These are phyloP conservation scores for Fagopyrum homotropicum DNA, from an alignment of 148 eudicot genomes.

Conservation along the genomic window DNA sequence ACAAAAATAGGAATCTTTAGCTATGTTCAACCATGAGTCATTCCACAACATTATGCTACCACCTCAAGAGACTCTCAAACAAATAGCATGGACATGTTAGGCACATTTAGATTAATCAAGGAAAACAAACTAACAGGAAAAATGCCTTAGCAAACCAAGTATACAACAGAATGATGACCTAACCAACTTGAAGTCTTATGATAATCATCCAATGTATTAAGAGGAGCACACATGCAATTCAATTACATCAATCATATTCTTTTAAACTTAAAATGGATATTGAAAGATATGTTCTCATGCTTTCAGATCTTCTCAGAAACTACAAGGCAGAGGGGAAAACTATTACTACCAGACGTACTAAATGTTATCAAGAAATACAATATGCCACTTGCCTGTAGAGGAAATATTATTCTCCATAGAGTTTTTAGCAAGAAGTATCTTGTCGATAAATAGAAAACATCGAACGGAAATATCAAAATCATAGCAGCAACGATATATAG, in stretches of 20 bases:
- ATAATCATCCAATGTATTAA: slow-evolving; percentile 1
- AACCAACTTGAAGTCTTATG: background rate
- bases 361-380: slow-evolving; percentile 9
- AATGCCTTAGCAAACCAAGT: background rate
- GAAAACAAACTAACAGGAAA: background rate
- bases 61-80: background rate
- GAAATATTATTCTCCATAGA: slow-evolving; percentile 89
- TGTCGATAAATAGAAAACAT: slow-evolving; percentile 80
- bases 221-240: background rate
- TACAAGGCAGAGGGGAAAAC: background rate
- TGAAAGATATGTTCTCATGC: background rate
- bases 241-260: background rate
- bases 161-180: background rate
- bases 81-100: background rate
- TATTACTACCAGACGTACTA: background rate
- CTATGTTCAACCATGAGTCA: background rate
- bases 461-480: slow-evolving; percentile 80
- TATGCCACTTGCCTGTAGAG: slow-evolving; percentile 79
- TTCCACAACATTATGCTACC: background rate
- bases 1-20: background rate
- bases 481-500: slow-evolving; percentile 64
- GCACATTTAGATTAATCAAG: background rate
- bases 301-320: background rate
- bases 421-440: slow-evolving; percentile 85
- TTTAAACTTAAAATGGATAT: background rate